Evolutionary conservation across 306 rosid species (phyloP).

Genomic region (Castanopsis chinensis): DNA sequence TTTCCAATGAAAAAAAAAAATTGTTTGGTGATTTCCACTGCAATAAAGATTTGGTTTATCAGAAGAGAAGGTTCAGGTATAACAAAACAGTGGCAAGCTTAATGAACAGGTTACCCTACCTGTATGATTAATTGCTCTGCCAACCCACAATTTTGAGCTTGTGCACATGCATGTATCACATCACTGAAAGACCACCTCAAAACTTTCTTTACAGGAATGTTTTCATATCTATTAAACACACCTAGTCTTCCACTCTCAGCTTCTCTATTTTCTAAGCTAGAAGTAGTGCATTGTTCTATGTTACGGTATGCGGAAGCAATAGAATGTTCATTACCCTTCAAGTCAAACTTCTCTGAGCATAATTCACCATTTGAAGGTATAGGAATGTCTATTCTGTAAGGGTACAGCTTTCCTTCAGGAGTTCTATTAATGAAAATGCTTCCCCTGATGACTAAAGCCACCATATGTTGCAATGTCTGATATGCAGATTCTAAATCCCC

Average conservation of each 20-base stretch:
- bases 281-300: conserved; percentile 24
- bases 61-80: conserved; percentile 8
- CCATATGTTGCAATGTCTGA: conserved; percentile 60
- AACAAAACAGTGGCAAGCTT: conserved; percentile 15
- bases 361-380: conserved; percentile 50
- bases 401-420: conserved; percentile 38
- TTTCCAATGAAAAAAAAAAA: conserved; percentile 2
- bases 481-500: conserved; percentile 54
- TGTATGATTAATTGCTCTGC: conserved; percentile 59
- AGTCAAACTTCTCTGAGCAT: conserved; percentile 31
- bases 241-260: conserved; percentile 27
- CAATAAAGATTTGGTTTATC: conserved; percentile 5
- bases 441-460: conserved; percentile 47
- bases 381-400: conserved; percentile 70
- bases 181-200: conserved; percentile 65
- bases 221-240: conserved; percentile 20
- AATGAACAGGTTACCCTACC: conserved; percentile 38
- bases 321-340: conserved; percentile 31
- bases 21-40: conserved; percentile 2
- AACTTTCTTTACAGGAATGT: conserved; percentile 27
- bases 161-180: conserved; percentile 58
- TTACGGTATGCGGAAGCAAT: conserved; percentile 17
- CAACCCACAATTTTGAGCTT: conserved; percentile 38
- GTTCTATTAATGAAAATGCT: conserved; percentile 27
- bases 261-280: conserved; percentile 24